Evolutionary conservation across 2,329 filamentous ascomycete genomes (phyloP).

Genomic region (Bipolaris zeicola): DNA sequence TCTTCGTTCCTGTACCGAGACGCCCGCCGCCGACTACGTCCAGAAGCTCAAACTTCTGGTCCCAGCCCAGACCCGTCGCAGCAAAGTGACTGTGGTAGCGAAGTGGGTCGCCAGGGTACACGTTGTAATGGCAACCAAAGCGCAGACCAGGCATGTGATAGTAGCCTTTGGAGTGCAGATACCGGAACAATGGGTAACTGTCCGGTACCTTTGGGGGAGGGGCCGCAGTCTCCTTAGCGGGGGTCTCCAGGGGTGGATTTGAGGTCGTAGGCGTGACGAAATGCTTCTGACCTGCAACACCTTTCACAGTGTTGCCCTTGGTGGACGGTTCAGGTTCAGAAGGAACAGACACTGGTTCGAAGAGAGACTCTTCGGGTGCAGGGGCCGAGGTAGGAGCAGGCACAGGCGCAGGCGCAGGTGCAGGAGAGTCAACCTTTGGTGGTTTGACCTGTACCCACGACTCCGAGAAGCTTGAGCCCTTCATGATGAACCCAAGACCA

Average conservation of each 20-base stretch:
- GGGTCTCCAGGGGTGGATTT: slow-evolving; percentile 44
- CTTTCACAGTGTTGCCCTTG: slow-evolving; percentile 15
- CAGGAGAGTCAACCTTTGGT: slow-evolving; percentile 10
- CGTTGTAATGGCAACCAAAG: slow-evolving; percentile 92
- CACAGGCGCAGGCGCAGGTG: background rate
- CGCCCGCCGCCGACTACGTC: slow-evolving; percentile 86
- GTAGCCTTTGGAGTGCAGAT: slow-evolving; percentile 79
- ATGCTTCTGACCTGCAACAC: slow-evolving; percentile 32
- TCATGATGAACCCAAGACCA: slow-evolving; percentile 34
- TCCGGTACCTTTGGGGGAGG: slow-evolving; percentile 45
- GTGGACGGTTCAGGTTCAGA: slow-evolving; percentile 18
- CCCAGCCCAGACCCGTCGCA: slow-evolving; percentile 82
- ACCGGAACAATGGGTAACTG: slow-evolving; percentile 75
- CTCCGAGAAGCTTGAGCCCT: slow-evolving; percentile 30
- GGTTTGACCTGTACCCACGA: slow-evolving; percentile 14
- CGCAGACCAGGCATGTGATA: slow-evolving; percentile 90
- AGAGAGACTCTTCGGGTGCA: slow-evolving; percentile 28
- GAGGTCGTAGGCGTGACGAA: slow-evolving; percentile 55
- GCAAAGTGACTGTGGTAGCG: slow-evolving; percentile 96
- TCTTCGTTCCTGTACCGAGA: slow-evolving; percentile 93
- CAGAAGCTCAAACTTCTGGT: slow-evolving; percentile 82
- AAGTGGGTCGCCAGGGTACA: slow-evolving; percentile 93
- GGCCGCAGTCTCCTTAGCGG: slow-evolving; percentile 18
- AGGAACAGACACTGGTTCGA: slow-evolving; percentile 24
- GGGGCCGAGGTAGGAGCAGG: background rate